Evolutionary conservation across 768 basidiomycete species (phyloP), one percentile per base, ranked within the genome.

Genomic region (Holtermanniella nyarrowii): DNA sequence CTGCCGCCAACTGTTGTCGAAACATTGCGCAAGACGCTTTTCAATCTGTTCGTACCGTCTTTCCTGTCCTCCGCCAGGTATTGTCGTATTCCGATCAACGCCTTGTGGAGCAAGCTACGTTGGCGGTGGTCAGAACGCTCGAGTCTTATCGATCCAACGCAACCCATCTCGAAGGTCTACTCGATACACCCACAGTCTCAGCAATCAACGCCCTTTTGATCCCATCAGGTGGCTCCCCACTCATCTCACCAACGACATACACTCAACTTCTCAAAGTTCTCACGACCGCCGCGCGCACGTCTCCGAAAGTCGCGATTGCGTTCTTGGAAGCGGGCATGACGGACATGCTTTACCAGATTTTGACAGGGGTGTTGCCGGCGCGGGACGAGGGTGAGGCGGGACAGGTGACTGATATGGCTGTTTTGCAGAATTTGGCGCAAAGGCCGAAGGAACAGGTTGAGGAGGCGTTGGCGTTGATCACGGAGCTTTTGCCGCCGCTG

Each of bases 401-500:
- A 12, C 65, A 78, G 42, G 73, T 91, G 3, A 89, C 88, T 16
- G 91, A 96, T 67, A 90, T 97, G 88, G 85, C 88, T 5, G 88
- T 99, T 23, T 88, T 96, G 83, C 88, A 97, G 73, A 97, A 93
- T 69, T 75, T 99, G 42, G 89, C 89, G 0, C 90, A 96, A 70
- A 79, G 90, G 24, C 86, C 95, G 3, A 97, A 97, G 73, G 95
- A 99, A 54, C 91, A 96, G 69, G 81, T 97, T 4, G 91, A 96
- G 72, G 95, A 99, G 72, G 83, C 87, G 0, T 75, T 99, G 31
- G 84, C 84, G 56, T 78, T 97, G 37, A 76, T 93, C 26, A 85
- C 86, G 21, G 95, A 99, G 68, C 74, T 99, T 13, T 79, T 99
- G 72, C 95, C 95, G 0, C 88, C 95, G 7, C 72, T 91, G 37